Conservation (phyloP, 2,329 filamentous ascomycete species). For the Penicillium sp. region DNA sequence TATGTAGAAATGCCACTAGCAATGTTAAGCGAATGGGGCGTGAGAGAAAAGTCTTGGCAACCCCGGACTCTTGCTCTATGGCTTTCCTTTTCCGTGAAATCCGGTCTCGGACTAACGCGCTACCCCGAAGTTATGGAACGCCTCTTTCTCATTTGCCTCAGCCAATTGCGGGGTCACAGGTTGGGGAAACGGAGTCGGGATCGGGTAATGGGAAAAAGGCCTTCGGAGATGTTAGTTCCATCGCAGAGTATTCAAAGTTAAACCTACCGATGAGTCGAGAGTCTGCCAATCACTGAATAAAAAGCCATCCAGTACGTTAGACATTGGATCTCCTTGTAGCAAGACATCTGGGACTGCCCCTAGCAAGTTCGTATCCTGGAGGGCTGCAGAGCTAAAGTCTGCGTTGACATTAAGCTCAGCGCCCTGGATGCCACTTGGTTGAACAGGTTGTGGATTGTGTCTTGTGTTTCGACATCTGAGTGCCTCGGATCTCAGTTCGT, state of each 20-base stretch:
- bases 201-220: constrained; percentile 8
- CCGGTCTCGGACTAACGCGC: not conserved
- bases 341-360: not conserved
- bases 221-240: not conserved
- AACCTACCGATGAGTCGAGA: constrained; percentile 10
- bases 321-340: not conserved
- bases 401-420: not conserved
- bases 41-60: not conserved
- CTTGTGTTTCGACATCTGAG: not conserved
- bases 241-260: not conserved
- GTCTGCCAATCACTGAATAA: constrained; percentile 10
- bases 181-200: constrained; percentile 7
- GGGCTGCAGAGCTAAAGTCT: not conserved
- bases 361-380: not conserved
- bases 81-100: constrained; percentile 5
- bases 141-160: not conserved
- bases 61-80: constrained; percentile 3
- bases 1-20: not conserved
- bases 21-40: not conserved
- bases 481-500: constrained; percentile 51
- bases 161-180: not conserved
- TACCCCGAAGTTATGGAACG: not conserved
- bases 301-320: not conserved
- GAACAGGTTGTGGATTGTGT: not conserved
- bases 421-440: not conserved